phyloP scores from a whole-genome alignment of 2,329 filamentous ascomycete species.

The Xylariaceae sp. region DNA sequence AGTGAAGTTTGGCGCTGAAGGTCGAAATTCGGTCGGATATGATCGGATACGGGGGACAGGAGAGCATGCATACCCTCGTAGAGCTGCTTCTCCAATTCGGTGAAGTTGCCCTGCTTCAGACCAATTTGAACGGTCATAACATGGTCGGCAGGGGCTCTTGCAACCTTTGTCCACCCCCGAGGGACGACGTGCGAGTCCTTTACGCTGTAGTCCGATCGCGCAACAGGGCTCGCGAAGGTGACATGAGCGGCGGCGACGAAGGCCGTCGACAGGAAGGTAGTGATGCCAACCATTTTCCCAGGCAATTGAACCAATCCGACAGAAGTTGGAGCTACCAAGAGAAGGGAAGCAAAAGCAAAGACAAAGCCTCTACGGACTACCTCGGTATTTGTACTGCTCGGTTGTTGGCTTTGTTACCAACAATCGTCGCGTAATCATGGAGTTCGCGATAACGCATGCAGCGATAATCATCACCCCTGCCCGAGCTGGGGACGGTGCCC shows the following conservation, averaged over 20 bases:
- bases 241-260: constrained; percentile 25
- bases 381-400: no score
- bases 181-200: constrained; percentile 53
- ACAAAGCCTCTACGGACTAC: no score
- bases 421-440: no score
- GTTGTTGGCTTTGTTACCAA: no score
- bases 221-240: constrained; percentile 25
- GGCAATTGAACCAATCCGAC: constrained; percentile 5
- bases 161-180: constrained; percentile 43
- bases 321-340: not conserved
- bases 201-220: constrained; percentile 33
- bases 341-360: not conserved
- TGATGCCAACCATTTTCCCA: constrained; percentile 25
- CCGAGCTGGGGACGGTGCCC: no score
- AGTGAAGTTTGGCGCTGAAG: not conserved
- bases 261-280: constrained; percentile 24
- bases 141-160: constrained; percentile 42
- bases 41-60: not conserved
- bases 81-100: constrained; percentile 50
- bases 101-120: constrained; percentile 52
- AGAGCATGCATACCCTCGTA: constrained; percentile 27
- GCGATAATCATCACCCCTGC: no score
- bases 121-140: constrained; percentile 52
- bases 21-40: no score
- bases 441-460: no score